These are phyloP conservation scores for Pharus latifolius DNA, from an alignment of 176 grass and related monocot genomes.

Conservation along the genomic window DNA sequence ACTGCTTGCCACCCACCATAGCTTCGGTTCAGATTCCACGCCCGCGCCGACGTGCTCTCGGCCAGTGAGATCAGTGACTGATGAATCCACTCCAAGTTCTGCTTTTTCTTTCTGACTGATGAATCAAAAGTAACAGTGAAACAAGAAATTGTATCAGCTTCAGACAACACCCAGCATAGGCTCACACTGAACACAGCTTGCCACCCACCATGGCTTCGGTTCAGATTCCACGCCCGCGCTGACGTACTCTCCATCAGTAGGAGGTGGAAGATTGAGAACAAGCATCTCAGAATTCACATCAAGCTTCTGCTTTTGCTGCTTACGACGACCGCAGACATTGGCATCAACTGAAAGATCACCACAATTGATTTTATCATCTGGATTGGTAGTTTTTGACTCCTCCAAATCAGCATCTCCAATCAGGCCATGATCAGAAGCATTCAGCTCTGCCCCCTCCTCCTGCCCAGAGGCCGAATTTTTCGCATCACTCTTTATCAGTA, in stretches of 20 bases:
- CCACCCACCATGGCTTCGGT: background rate
- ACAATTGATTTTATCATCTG: background rate
- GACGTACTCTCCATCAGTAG: background rate
- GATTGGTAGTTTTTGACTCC: background rate
- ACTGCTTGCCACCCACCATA: no score
- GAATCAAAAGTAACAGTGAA: background rate
- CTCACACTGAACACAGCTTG: background rate
- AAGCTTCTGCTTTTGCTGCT: background rate
- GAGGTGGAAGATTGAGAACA: background rate
- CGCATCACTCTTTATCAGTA: conserved; percentile 1
- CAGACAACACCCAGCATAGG: background rate
- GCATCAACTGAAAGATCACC: background rate
- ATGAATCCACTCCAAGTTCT: no score
- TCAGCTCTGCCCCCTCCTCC: background rate
- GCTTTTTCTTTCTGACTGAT: background rate
- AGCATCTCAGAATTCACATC: background rate
- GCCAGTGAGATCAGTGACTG: no score
- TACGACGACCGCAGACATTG: background rate
- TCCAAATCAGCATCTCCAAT: background rate
- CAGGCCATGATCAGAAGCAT: conserved; percentile 3
- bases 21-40: no score
- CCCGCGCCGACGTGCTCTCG: no score
- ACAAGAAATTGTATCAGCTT: background rate
- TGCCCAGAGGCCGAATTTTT: conserved; percentile 2
- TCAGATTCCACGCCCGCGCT: background rate